Base-by-base conservation (phyloP, 2,329 filamentous ascomycete genomes). In the Epichloe scottii region DNA sequence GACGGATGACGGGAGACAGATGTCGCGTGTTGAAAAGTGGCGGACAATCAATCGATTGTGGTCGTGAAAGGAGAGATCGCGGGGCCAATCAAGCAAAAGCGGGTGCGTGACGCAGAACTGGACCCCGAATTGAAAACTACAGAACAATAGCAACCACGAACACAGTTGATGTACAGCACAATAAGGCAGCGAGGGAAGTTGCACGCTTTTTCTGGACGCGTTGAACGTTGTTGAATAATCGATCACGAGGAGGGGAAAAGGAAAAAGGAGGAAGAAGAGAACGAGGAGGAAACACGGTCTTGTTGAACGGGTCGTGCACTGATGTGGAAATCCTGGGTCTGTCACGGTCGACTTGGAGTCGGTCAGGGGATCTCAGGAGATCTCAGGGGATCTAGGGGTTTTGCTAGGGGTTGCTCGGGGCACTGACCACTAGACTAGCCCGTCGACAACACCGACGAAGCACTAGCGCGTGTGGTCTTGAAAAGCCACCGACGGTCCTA, bases 31-130 rank as follows among this genome's bases (percentile, higher is more conserved):
- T 34, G 40, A 26, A 26, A 46, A 35, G 51, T 53, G 51, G 51
- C 51, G 44, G 51, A 43, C 48, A 30, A 53, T 46, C 48, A 39
- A 26, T 44, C 19, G 34, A 47, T 45, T 47, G 48, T 53, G 47
- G 51, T 50, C 37, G 47, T 40, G 14, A 53, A 50, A 50, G 51
- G 51, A 50, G 48, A 17, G 34, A 53, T 38, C 43, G 51, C 23
- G 43, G 51, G 51, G 48, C 51, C 51, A 52, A 50, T 50, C 48
- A 50, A 37, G 39, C 37, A 14, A 40, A 30, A 30, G 51, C 47
- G 26, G 48, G 43, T 35, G 38, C 12, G 43, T 10, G 39, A 19
- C 38, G 19, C n/a, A 34, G n/a, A 33, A 23, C 43, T 43, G 38
- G 48, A 35, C 47, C 48, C 48, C 44, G 43, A 35, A 48, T 39